Percentiles rank a stretch among this genome's conserved stretches.
Conservation (phyloP, 2,329 filamentous ascomycete genomes). For the Exophiala dermatitidis region DNA sequence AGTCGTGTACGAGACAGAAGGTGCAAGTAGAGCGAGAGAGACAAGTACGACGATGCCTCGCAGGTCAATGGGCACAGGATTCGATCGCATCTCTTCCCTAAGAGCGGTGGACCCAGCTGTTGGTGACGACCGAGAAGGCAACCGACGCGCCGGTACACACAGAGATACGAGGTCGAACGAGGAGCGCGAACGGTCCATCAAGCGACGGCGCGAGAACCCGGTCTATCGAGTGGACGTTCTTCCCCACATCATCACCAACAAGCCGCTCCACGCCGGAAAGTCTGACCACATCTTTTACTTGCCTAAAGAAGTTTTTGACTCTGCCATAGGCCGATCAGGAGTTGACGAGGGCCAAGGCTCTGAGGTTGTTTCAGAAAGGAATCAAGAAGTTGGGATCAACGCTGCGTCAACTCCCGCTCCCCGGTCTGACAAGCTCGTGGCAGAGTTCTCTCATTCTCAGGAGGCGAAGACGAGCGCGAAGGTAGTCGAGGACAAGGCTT, state of each 20-base stretch:
- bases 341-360: not conserved
- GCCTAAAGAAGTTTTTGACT: not conserved
- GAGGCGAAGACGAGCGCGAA: no score
- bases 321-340: not conserved
- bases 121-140: not conserved
- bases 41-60: not conserved
- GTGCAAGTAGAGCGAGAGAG: not conserved
- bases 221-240: not conserved
- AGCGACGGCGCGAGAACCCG: not conserved
- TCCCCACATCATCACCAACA: not conserved
- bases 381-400: not conserved
- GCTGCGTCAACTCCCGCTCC: no score
- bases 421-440: no score
- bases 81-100: not conserved
- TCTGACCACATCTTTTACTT: slow-evolving; percentile 1
- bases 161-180: not conserved
- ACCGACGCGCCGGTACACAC: not conserved
- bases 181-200: not conserved
- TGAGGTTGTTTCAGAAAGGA: not conserved
- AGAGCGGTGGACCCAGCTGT: not conserved
- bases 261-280: not conserved
- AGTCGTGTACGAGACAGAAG: not conserved
- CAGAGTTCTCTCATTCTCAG: no score
- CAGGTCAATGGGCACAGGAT: not conserved
- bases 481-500: not conserved